These are phyloP conservation scores for Verticillium klebahnii DNA, from an alignment of 2,329 filamentous ascomycete genomes.

Conservation along the genomic window DNA sequence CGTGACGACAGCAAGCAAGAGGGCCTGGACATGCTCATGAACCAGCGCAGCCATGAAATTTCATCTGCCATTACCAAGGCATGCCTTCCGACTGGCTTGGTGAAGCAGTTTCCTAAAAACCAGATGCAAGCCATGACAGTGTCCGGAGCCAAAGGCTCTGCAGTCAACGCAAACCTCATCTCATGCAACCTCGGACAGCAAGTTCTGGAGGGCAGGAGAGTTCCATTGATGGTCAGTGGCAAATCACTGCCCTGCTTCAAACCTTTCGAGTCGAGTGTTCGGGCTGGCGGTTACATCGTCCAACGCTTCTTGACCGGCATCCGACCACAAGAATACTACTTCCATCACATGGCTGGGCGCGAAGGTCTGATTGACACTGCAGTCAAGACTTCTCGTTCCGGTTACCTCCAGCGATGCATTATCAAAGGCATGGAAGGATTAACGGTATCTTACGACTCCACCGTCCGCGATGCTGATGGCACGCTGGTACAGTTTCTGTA, in stretches of 20 bases:
- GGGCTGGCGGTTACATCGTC: constrained; percentile 89
- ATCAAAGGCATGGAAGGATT: constrained; percentile 99
- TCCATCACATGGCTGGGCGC: constrained; percentile 98
- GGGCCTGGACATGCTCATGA: constrained; percentile 84
- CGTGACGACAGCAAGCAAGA: constrained; percentile 89
- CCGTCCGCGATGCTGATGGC: constrained; percentile 90
- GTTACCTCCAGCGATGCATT: constrained; percentile 92
- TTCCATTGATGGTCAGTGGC: constrained; percentile 95
- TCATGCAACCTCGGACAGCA: constrained; percentile 97
- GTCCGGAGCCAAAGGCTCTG: constrained; percentile 88
- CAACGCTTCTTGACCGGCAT: constrained; percentile 98
- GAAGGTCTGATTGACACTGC: constrained; percentile 98
- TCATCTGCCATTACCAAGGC: constrained; percentile 73
- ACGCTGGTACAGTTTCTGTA: constrained; percentile 93
- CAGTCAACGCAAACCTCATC: constrained; percentile 95
- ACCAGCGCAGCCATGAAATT: constrained; percentile 61
- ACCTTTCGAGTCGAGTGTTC: constrained; percentile 82
- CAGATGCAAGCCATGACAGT: constrained; percentile 99
- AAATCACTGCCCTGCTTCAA: constrained; percentile 94
- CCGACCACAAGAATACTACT: constrained; percentile 95
- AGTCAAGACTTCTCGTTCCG: constrained; percentile 95
- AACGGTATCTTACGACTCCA: constrained; percentile 87
- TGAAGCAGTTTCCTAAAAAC: constrained; percentile 91
- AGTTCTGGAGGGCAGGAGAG: constrained; percentile 88
- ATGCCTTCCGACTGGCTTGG: constrained; percentile 76